A percentile compares a stretch with the other conserved stretches of the same genome.
These are phyloP conservation scores for Canavalia ensiformis DNA, from an alignment of 306 rosid genomes.

Conservation along the genomic window DNA sequence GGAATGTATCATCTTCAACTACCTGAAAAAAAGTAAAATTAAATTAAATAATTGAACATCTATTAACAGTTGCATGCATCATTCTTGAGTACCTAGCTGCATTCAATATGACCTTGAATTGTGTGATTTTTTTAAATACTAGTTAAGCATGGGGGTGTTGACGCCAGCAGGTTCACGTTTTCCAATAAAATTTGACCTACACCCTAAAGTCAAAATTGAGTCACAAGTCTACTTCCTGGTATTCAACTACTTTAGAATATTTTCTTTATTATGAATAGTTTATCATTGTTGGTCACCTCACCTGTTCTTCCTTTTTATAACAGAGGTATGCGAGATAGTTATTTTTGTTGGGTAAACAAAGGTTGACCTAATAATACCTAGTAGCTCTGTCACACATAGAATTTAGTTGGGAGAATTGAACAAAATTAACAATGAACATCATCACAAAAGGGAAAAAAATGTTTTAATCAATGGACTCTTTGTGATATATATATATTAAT, in stretches of 20 bases:
- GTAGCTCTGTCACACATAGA: background rate
- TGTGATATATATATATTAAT: background rate
- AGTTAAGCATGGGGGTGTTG: background rate
- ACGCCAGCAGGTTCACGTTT: constrained; percentile 9
- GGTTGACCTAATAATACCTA: constrained; percentile 35
- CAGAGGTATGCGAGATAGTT: background rate
- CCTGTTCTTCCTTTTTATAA: background rate
- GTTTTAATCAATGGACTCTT: background rate
- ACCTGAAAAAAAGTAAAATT: constrained; percentile 57
- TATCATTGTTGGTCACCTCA: constrained; percentile 15
- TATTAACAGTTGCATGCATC: background rate
- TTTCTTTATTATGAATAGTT: background rate
- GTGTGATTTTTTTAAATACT: constrained; percentile 25
- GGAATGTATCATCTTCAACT: constrained; percentile 73
- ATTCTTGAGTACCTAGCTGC: constrained; percentile 1
- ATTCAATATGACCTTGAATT: constrained; percentile 41
- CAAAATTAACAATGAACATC: background rate
- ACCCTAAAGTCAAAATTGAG: constrained; percentile 6
- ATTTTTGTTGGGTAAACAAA: constrained; percentile 30
- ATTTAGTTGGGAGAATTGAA: constrained; percentile 19
- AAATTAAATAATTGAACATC: background rate
- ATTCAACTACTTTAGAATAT: background rate
- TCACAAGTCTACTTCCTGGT: background rate
- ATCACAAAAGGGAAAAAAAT: background rate
- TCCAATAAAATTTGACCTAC: constrained; percentile 1